These are phyloP conservation scores for Aquilaria malaccensis DNA, from an alignment of 345 rosid genomes.

Conservation along the genomic window DNA sequence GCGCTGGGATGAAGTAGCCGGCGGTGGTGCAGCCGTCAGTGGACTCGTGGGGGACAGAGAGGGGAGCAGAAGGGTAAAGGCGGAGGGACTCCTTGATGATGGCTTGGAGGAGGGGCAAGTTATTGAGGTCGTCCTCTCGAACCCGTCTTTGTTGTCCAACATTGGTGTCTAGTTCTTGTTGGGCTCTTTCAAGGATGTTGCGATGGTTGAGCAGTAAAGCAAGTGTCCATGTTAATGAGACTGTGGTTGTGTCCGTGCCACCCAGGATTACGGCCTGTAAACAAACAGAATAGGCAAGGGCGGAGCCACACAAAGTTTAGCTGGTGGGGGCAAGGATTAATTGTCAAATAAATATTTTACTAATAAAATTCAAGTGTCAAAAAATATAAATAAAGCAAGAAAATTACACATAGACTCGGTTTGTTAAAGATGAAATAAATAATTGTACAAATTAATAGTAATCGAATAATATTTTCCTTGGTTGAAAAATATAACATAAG, in stretches of 20 bases:
- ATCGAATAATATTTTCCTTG: no score
- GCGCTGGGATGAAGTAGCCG: constrained; percentile 24
- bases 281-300: constrained; percentile 23
- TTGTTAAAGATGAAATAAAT: no score
- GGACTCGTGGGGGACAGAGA: constrained; percentile 23
- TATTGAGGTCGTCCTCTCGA: constrained; percentile 19
- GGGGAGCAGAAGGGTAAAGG: constrained; percentile 24
- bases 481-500: no score
- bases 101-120: constrained; percentile 27
- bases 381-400: no score
- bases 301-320: no score
- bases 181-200: constrained; percentile 5
- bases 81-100: constrained; percentile 31
- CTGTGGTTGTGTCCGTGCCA: constrained; percentile 16
- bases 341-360: constrained; percentile 29
- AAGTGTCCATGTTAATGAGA: constrained; percentile 14
- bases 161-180: constrained; percentile 16
- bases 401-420: no score
- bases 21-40: constrained; percentile 16
- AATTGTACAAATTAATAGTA: no score
- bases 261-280: constrained; percentile 11
- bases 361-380: no score
- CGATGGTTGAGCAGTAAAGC: constrained; percentile 17
- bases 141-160: constrained; percentile 20
- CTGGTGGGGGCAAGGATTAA: no score